phyloP scores from a whole-genome alignment of 805 yeast species.

The Candida quercuum region DNA sequence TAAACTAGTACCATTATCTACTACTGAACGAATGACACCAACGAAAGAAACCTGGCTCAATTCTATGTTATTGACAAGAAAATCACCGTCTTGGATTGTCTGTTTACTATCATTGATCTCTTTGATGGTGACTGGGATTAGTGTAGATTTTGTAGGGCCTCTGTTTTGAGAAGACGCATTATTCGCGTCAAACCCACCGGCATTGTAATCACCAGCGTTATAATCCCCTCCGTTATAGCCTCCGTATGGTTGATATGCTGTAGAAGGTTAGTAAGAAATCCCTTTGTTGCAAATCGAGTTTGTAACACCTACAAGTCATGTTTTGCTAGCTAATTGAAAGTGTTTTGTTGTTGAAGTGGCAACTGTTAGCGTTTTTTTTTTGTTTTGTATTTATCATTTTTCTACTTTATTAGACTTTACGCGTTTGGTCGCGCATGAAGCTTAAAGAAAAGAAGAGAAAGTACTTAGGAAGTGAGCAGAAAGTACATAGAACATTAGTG shows the following conservation, averaged over 20 bases:
- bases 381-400: not conserved
- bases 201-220: slow-evolving; percentile 20
- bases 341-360: not conserved
- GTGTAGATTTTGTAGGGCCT: slow-evolving; percentile 29
- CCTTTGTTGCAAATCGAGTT: too few relatives aligned
- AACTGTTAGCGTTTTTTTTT: not conserved
- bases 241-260: slow-evolving; percentile 32
- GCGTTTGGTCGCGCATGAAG: not conserved
- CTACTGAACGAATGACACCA: slow-evolving; percentile 65
- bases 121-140: slow-evolving; percentile 70
- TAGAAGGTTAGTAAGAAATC: slow-evolving; percentile 1
- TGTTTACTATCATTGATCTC: slow-evolving; percentile 61
- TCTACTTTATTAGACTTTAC: not conserved
- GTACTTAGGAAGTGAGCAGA: too few relatives aligned
- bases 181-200: slow-evolving; percentile 30
- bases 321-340: not conserved
- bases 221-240: slow-evolving; percentile 26
- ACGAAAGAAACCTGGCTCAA: slow-evolving; percentile 59
- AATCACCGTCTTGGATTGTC: slow-evolving; percentile 62
- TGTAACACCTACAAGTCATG: slow-evolving; percentile 9
- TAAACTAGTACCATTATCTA: slow-evolving; percentile 51
- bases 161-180: slow-evolving; percentile 28
- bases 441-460: too few relatives aligned
- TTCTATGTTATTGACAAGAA: slow-evolving; percentile 51
- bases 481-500: too few relatives aligned